These are phyloP conservation scores for Cucurbita moschata DNA, from an alignment of 306 rosid genomes.

Conservation along the genomic window DNA sequence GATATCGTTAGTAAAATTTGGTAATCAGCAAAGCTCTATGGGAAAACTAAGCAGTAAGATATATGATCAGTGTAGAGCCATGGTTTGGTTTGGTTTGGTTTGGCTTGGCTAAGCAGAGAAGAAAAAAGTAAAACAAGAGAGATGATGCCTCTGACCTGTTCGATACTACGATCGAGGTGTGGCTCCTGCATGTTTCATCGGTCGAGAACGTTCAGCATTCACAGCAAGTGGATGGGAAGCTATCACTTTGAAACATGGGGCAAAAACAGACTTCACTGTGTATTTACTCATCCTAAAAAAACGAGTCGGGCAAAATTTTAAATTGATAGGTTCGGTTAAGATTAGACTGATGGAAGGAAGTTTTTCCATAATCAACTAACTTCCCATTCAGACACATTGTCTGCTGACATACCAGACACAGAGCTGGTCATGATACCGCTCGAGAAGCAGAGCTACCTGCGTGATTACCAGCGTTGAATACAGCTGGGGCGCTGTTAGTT, in stretches of 20 bases:
- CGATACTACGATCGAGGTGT: background rate
- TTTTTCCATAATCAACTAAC: slow-evolving; percentile 8
- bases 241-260: background rate
- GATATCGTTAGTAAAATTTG: background rate
- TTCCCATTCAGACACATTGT: slow-evolving; percentile 17
- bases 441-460: slow-evolving; percentile 12
- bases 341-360: background rate
- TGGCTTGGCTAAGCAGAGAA: background rate
- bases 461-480: slow-evolving; percentile 25
- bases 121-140: background rate
- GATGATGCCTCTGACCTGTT: slow-evolving; percentile 1
- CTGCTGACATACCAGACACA: slow-evolving; percentile 7
- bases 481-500: slow-evolving; percentile 1
- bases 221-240: background rate
- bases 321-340: background rate
- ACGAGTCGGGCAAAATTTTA: slow-evolving; percentile 3
- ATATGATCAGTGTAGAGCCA: background rate
- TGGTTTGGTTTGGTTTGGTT: background rate
- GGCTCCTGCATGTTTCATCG: background rate
- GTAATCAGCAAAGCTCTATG: background rate
- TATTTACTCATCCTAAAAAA: slow-evolving; percentile 8
- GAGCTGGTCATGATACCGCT: slow-evolving; percentile 1
- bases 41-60: background rate
- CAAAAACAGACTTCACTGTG: background rate
- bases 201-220: background rate